A percentile compares a stretch with the other conserved stretches of the same genome.
Conservation (phyloP, 2,329 filamentous ascomycete genomes). For the Epichloe gansuensis region DNA sequence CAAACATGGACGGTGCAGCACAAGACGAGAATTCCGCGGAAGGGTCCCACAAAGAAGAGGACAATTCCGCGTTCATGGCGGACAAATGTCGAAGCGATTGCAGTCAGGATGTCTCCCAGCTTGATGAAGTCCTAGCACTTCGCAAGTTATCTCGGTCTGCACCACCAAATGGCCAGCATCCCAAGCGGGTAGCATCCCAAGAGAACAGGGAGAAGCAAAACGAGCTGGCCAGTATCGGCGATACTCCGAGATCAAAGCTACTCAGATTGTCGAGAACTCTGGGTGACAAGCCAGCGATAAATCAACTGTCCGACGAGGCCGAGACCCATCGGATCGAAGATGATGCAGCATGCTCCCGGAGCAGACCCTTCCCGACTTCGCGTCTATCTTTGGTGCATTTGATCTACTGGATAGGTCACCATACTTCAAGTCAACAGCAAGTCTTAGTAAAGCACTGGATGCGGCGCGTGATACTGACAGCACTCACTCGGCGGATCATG, state of each 20-base stretch:
- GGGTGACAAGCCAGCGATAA: not conserved
- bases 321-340: not conserved
- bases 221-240: not conserved
- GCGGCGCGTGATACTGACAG: not conserved
- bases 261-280: not conserved
- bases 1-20: not conserved
- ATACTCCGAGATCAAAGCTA: not conserved
- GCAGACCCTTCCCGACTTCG: slow-evolving; percentile 15
- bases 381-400: slow-evolving; percentile 18
- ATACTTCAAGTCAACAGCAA: slow-evolving; percentile 10
- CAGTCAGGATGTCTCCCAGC: not conserved
- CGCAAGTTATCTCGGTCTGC: slow-evolving; percentile 3
- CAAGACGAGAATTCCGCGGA: not conserved
- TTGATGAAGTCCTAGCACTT: not conserved
- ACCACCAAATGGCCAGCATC: not conserved
- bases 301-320: not conserved
- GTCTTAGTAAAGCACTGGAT: not conserved
- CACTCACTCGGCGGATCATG: not conserved
- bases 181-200: not conserved
- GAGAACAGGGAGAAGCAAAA: not conserved
- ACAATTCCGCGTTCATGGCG: not conserved
- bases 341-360: slow-evolving; percentile 9
- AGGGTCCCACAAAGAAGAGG: not conserved
- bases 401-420: slow-evolving; percentile 15
- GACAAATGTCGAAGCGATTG: not conserved